These are phyloP conservation scores for Trichopus zeylanicus DNA, from an alignment of 116 monocot species.

Conservation along the genomic window DNA sequence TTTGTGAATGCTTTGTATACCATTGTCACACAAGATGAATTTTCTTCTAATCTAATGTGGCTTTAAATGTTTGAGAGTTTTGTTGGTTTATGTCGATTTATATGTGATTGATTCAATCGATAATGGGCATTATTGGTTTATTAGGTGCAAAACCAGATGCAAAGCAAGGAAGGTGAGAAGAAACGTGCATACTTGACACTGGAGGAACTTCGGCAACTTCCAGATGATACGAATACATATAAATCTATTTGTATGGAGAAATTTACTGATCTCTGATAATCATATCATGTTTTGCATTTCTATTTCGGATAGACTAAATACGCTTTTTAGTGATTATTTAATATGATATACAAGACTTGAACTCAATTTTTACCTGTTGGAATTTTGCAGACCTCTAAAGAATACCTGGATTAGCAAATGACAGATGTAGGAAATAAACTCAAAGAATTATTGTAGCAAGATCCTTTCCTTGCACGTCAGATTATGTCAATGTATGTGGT, in stretches of 20 bases:
- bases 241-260: conserved; percentile 68
- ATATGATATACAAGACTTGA: no score
- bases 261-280: neutral
- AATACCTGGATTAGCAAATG: conserved; percentile 81
- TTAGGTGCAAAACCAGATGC: conserved; percentile 84
- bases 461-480: conserved; percentile 76
- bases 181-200: conserved; percentile 91
- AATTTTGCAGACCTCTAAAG: conserved; percentile 61
- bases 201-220: conserved; percentile 76
- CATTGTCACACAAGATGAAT: no score
- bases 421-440: conserved; percentile 73
- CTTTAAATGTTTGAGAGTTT: neutral
- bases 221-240: conserved; percentile 86
- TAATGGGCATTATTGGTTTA: neutral
- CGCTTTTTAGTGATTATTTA: neutral
- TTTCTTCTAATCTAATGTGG: no score
- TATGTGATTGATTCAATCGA: neutral
- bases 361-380: no score
- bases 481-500: conserved; percentile 65
- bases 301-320: neutral
- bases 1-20: no score
- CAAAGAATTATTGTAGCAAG: conserved; percentile 75
- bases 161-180: conserved; percentile 84
- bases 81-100: no score
- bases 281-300: neutral